Percentiles rank a stretch among this genome's conserved stretches.
Evolutionary conservation across 192 early-diverging fungal species (phyloP).

Genomic region (Mortierella claussenii): DNA sequence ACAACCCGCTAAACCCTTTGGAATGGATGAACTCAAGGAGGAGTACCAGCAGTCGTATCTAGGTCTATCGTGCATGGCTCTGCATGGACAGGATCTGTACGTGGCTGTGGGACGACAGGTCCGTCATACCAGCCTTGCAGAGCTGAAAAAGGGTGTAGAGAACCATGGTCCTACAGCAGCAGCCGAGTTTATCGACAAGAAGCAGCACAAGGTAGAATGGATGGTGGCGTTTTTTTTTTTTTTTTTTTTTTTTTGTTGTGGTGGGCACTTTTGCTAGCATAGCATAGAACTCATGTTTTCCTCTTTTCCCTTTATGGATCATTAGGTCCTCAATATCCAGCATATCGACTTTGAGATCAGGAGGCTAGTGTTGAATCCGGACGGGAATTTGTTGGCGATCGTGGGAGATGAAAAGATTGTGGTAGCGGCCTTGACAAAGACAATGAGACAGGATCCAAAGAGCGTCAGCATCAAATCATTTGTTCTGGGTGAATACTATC

Average conservation of each 20-base stretch:
- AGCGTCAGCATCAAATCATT: conserved; percentile 43
- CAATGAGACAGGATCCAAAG: conserved; percentile 23
- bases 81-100: conserved; percentile 70
- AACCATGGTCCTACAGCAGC: conserved; percentile 41
- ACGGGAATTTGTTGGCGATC: conserved; percentile 71
- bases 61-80: conserved; percentile 47
- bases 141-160: conserved; percentile 70
- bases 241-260: conserved; percentile 14
- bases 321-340: conserved; percentile 58
- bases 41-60: conserved; percentile 24
- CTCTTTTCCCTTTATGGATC: conserved; percentile 14
- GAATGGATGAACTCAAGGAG: conserved; percentile 34
- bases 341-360: conserved; percentile 68
- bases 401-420: conserved; percentile 68
- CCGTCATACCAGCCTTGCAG: conserved; percentile 68
- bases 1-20: conserved; percentile 18
- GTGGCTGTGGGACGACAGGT: conserved; percentile 67
- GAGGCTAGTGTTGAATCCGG: conserved; percentile 61
- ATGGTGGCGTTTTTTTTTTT: no score
- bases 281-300: neutral
- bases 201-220: conserved; percentile 58
- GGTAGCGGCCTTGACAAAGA: conserved; percentile 65
- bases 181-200: conserved; percentile 13
- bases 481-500: conserved; percentile 49
- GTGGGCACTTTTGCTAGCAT: neutral